Evolutionary conservation across 2,329 filamentous ascomycete species (phyloP).

Genomic region (Fusarium subglutinans): DNA sequence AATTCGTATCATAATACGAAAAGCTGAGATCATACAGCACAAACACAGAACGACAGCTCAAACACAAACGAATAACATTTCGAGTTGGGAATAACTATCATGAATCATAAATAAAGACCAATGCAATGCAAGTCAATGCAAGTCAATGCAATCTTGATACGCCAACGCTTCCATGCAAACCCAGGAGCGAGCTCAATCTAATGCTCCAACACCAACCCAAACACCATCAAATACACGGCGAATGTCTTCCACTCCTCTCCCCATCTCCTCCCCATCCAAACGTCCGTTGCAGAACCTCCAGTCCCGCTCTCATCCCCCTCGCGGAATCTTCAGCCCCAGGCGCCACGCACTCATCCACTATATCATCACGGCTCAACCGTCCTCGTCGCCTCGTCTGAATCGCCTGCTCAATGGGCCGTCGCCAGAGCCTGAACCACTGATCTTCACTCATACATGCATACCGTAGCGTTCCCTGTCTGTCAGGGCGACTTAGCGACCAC

Average conservation of each 20-base stretch:
- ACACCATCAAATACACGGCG: constrained; percentile 5
- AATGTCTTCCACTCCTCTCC: constrained; percentile 5
- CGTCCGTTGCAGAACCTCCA: constrained; percentile 62
- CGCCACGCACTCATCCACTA: constrained; percentile 51
- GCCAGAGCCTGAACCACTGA: constrained; percentile 72
- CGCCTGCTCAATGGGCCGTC: constrained; percentile 65
- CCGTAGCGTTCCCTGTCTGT: constrained; percentile 49
- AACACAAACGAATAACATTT: background rate
- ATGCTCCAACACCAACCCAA: background rate
- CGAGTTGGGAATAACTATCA: constrained; percentile 20
- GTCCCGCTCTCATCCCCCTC: constrained; percentile 57
- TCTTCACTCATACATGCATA: constrained; percentile 66
- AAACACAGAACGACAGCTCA: accelerated
- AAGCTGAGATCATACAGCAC: accelerated
- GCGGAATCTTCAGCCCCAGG: constrained; percentile 54
- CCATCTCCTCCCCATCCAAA: constrained; percentile 59
- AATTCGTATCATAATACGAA: accelerated
- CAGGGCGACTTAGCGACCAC: constrained; percentile 57
- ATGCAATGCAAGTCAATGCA: constrained; percentile 9
- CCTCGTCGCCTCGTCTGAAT: constrained; percentile 66
- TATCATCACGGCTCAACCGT: constrained; percentile 65
- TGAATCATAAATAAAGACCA: constrained; percentile 20
- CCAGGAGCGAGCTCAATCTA: constrained; percentile 16
- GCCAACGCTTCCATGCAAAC: constrained; percentile 23
- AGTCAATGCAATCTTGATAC: constrained; percentile 19